Conservation (phyloP, 192 early-diverging fungal genomes). For the Allomyces javanicus region DNA sequence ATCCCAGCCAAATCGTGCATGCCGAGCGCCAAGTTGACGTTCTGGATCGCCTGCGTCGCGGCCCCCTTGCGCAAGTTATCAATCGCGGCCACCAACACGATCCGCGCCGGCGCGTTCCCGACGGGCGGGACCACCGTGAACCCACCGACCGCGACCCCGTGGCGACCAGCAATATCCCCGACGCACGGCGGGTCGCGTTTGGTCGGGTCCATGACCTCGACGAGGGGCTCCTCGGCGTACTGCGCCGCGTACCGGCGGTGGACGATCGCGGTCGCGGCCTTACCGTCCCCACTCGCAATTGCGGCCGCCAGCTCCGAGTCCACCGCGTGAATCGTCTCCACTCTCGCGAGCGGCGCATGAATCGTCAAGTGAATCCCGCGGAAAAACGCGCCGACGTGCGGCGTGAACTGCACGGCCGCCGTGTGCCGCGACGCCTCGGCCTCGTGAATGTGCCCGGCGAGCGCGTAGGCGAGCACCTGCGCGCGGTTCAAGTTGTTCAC, state of each 20-base stretch:
- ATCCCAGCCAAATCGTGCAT: constrained; percentile 83
- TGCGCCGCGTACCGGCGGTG: constrained; percentile 33
- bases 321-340: constrained; percentile 51
- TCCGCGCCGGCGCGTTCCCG: constrained; percentile 37
- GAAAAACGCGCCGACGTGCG: constrained; percentile 16
- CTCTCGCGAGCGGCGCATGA: constrained; percentile 60
- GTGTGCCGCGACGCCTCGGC: constrained; percentile 62
- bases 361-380: constrained; percentile 85
- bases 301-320: neutral
- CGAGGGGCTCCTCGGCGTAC: constrained; percentile 61
- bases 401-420: constrained; percentile 13
- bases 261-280: constrained; percentile 6
- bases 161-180: constrained; percentile 68
- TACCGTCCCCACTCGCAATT: too few relatives aligned
- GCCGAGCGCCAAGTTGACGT: constrained; percentile 83
- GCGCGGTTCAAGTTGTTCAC: constrained; percentile 51
- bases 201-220: constrained; percentile 36
- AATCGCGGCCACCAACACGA: constrained; percentile 75
- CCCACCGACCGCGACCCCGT: constrained; percentile 77
- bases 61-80: constrained; percentile 97
- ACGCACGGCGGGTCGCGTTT: constrained; percentile 56
- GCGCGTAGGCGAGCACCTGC: constrained; percentile 79
- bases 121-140: constrained; percentile 54
- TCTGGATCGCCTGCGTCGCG: constrained; percentile 95
- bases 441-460: constrained; percentile 93